These are phyloP conservation scores for Coemansia brasiliensis DNA, from an alignment of 192 early-diverging fungal genomes.

Conservation along the genomic window DNA sequence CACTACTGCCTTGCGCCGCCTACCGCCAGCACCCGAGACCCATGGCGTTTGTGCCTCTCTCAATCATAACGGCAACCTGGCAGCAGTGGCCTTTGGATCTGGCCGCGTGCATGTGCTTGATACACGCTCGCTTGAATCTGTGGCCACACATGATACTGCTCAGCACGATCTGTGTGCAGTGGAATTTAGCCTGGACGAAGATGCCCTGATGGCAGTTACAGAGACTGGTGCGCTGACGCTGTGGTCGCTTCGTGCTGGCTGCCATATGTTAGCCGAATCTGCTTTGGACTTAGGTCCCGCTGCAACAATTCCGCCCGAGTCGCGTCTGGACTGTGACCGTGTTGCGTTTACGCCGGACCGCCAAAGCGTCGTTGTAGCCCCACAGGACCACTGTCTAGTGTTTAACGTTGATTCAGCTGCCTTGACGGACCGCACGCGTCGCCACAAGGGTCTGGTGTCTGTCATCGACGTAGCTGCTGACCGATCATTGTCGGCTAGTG, in stretches of 20 bases:
- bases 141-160: constrained; percentile 32
- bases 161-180: constrained; percentile 34
- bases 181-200: constrained; percentile 43
- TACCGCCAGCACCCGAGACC: constrained; percentile 17
- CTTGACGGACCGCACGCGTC: constrained; percentile 42
- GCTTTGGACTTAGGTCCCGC: constrained; percentile 20
- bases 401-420: constrained; percentile 53
- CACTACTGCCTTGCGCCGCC: constrained; percentile 23
- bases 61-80: constrained; percentile 53
- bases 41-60: constrained; percentile 47
- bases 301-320: constrained; percentile 16
- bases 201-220: constrained; percentile 40
- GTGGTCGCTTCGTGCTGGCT: constrained; percentile 45
- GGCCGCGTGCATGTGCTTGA: constrained; percentile 41
- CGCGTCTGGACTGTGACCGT: constrained; percentile 37
- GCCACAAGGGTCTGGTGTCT: constrained; percentile 51
- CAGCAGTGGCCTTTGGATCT: constrained; percentile 34
- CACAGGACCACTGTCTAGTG: constrained; percentile 42
- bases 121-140: constrained; percentile 41
- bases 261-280: constrained; percentile 47
- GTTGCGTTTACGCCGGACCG: constrained; percentile 49
- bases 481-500: constrained; percentile 47
- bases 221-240: constrained; percentile 49
- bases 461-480: constrained; percentile 49
- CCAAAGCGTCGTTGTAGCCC: constrained; percentile 44